Evolutionary conservation across 1,139 yeast genomes (phyloP).

Genomic region (Torulaspora pretoriensis): DNA sequence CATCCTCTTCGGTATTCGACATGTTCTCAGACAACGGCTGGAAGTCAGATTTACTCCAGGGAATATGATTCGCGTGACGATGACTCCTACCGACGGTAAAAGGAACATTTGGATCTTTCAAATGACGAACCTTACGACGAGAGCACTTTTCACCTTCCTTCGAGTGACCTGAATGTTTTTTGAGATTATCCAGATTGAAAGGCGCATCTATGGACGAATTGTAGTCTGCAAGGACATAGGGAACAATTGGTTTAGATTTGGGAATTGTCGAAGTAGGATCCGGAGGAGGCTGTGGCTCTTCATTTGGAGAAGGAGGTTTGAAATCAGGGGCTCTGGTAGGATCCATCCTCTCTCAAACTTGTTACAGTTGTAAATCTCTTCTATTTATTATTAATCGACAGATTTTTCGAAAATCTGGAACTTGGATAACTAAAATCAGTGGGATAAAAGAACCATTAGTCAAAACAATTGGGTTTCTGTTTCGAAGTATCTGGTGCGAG

Average conservation of each 20-base stretch:
- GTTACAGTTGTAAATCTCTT: neutral
- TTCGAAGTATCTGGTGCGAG: neutral
- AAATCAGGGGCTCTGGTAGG: conserved; percentile 79
- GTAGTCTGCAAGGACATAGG: conserved; percentile 71
- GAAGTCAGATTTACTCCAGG: conserved; percentile 43
- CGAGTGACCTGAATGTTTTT: conserved; percentile 4
- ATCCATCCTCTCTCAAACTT: conserved; percentile 48
- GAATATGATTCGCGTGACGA: conserved; percentile 35
- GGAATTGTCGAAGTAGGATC: conserved; percentile 75
- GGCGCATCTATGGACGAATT: conserved; percentile 73
- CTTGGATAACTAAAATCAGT: too few species aligned
- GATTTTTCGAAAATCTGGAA: neutral
- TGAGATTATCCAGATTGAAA: conserved; percentile 42
- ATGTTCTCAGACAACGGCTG: conserved; percentile 45
- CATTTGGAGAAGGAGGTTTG: conserved; percentile 63
- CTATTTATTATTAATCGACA: neutral
- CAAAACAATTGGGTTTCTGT: neutral
- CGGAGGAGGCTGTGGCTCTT: conserved; percentile 57
- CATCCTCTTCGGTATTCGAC: conserved; percentile 34
- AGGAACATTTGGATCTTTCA: conserved; percentile 5
- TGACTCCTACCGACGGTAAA: conserved; percentile 6
- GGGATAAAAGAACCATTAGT: too few species aligned
- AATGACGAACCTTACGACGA: conserved; percentile 2
- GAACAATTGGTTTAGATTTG: conserved; percentile 66
- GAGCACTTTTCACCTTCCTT: neutral